phyloP scores from a whole-genome alignment of 768 basidiomycete genomes.

The Hirschioporus abietinus region DNA sequence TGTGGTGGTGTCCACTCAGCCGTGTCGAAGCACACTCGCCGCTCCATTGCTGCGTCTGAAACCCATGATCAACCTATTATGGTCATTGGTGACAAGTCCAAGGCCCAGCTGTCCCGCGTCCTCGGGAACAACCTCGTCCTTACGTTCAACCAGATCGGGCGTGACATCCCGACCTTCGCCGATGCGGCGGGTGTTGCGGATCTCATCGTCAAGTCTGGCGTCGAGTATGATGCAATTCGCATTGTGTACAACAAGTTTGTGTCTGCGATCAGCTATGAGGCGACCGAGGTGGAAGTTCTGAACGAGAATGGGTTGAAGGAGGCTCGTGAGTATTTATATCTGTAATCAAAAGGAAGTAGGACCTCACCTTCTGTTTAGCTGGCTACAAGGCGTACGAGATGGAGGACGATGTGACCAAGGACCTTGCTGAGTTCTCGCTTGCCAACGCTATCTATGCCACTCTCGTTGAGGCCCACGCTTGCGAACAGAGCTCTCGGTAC shows the following conservation, averaged over 20 bases:
- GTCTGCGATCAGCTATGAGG: conserved; percentile 88
- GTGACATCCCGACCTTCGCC: conserved; percentile 94
- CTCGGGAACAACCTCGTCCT: conserved; percentile 63
- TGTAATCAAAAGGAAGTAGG: conserved; percentile 5
- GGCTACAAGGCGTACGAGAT: conserved; percentile 96
- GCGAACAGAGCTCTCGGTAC: conserved; percentile 88
- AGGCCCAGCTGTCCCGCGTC: conserved; percentile 77
- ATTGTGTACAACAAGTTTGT: conserved; percentile 83
- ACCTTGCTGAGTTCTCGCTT: conserved; percentile 91
- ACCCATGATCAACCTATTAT: conserved; percentile 66
- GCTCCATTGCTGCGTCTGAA: conserved; percentile 49
- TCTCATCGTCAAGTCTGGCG: conserved; percentile 78
- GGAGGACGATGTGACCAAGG: conserved; percentile 93
- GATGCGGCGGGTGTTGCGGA: conserved; percentile 95
- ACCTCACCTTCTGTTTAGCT: conserved; percentile 37
- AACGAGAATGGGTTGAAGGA: conserved; percentile 77
- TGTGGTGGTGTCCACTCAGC: conserved; percentile 99
- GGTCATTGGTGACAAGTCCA: conserved; percentile 96
- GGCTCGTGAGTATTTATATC: conserved; percentile 50
- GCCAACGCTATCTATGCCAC: conserved; percentile 96
- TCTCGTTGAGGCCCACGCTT: conserved; percentile 92
- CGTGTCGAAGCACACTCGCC: conserved; percentile 84
- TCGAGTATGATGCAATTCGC: conserved; percentile 80
- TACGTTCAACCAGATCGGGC: conserved; percentile 97
- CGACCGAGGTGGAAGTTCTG: conserved; percentile 69